These are phyloP conservation scores for Spathaspora hagerdaliae DNA, from an alignment of 805 yeast genomes.

Conservation along the genomic window DNA sequence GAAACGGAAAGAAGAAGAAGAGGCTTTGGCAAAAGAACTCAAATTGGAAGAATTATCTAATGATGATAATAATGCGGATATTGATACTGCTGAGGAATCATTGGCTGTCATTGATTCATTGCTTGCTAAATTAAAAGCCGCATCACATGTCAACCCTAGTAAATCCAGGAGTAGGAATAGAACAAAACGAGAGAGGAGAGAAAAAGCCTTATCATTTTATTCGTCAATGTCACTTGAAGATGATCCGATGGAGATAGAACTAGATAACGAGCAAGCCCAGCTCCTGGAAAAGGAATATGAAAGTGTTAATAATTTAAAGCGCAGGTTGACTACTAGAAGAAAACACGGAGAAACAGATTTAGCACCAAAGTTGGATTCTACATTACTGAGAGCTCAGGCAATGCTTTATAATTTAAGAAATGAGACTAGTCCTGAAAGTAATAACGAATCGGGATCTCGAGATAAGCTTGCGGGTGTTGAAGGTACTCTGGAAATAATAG, in stretches of 20 bases:
- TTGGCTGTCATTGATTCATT: constrained; percentile 29
- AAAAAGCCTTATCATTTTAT: constrained; percentile 32
- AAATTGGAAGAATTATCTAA: constrained; percentile 1
- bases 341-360: constrained; percentile 4
- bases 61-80: constrained; percentile 7
- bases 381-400: constrained; percentile 36
- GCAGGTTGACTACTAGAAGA: constrained; percentile 35
- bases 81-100: constrained; percentile 11
- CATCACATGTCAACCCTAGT: constrained; percentile 16
- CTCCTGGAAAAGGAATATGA: constrained; percentile 18
- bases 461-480: neutral
- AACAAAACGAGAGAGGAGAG: constrained; percentile 19
- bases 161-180: constrained; percentile 13
- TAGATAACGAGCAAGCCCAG: constrained; percentile 11
- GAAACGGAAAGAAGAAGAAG: constrained; percentile 10
- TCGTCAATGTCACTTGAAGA: constrained; percentile 22
- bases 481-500: neutral
- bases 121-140: constrained; percentile 28
- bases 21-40: constrained; percentile 3
- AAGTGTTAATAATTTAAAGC: constrained; percentile 33
- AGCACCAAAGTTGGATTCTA: constrained; percentile 17
- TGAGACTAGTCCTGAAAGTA: constrained; percentile 5
- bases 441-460: neutral
- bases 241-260: neutral
- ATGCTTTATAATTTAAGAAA: constrained; percentile 34